Evolutionary conservation across 2,329 filamentous ascomycete species (phyloP), one percentile per base, ranked within the genome.

Genomic region (Neonectria hederae): DNA sequence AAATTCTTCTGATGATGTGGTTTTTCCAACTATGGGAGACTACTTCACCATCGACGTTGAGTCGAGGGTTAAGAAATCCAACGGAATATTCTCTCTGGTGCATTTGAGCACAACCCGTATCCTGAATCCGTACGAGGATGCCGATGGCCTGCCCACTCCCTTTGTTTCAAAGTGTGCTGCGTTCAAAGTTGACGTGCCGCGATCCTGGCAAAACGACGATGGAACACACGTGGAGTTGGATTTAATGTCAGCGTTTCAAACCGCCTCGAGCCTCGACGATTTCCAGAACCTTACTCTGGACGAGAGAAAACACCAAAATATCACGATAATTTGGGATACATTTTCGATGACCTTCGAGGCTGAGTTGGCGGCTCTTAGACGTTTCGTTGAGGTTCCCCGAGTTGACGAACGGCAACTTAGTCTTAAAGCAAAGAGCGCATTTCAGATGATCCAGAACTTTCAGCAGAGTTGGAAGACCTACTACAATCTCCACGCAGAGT

Each of bases 241-340:
- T 82, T 76, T 91, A 83, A 79, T 91, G 89, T 59, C 86, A 78
- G 82, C 89, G 84, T 79, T 91, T 87, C 81, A 89, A 84, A 75
- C 89, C 84, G 74, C 86, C 83, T 17, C 86, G 83, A 0, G 62
- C 4, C 67, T 76, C 0, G 63, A 70, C 1, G 68, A 75, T 7
- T 54, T 72, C 5, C 6, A 38, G 2, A 63, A 40, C 5, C 55
- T 76, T 1, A 49, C n/a, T 0, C 7, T 76, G 1, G 65, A 68
- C 7, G 35, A 71, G 1, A 4, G 53, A 0, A 69, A 63, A 1
- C 45, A 49, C 1, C 74, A 76, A 14, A 56, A 67, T 0, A 66
- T 79, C 6, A 69, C 51, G 2, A 76, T 79, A 3, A 56, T 61
- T 0, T 78, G 75, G 75, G 72, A 78, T 0, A 65, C 63, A 0